Evolutionary conservation across 139 green algal genomes (phyloP), one percentile per base, ranked within the genome.

Genomic region (Astrephomene gubernaculifera): DNA sequence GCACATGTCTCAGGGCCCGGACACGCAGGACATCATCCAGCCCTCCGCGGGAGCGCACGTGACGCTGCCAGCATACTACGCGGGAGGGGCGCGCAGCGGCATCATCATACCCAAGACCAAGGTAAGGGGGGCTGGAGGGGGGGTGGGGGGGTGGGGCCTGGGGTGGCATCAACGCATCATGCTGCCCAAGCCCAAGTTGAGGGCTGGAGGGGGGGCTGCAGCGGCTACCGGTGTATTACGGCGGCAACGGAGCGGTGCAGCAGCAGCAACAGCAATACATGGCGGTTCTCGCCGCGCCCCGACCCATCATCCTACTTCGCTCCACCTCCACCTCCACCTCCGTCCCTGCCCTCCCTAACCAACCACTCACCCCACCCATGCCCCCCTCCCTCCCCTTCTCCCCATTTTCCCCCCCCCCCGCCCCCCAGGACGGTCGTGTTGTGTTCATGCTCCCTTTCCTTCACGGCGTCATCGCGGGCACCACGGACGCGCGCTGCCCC

Each of bases 71-170:
- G 94, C 96, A 69, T 99, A 97, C 87, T 99, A 99, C 85, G 95
- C 91, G 36, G 93, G 94, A 2, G 74, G 91, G 41, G 52, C 85
- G 33, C 89, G 94, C 12, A 69, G 52, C 79, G 97, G 97, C 44
- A 93, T 99, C 83, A 99, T 99, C 79, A 95, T 99, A 41, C 97
- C 97, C 69, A 99, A 99, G 88, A 99, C 97, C 68, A 97, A 97
- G 87, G 91, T 93, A 41, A 21, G 72, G 35, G 35, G 35, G 57
- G 57, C 9, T 24, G 57, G 57, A n/a, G n/a, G 57, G 9, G 57
- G 17, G 57, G 6, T n/a, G 57, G 57, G 22, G 17, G 19, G 19
- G 57, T 6, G 57, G 22, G 57, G 17, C 19, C 19, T 27, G 31
- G 57, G 57, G 17, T 17, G 57, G 22, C 19, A 27, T 65, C 19